Evolutionary conservation across 331 rosid genomes (phyloP).

Genomic region (Phaseolus coccineus): DNA sequence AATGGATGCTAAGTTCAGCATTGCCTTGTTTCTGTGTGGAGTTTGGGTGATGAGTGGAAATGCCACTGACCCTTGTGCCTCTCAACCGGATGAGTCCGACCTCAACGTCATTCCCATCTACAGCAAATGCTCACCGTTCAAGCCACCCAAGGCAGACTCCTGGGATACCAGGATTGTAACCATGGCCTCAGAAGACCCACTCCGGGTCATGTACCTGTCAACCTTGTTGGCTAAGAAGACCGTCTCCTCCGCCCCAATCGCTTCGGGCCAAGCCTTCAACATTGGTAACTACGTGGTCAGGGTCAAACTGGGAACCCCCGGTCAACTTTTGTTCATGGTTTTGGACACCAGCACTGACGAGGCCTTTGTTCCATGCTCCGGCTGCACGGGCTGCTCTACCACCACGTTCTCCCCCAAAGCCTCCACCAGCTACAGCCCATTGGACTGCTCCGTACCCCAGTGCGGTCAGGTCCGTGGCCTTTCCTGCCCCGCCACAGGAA

Average conservation of each 20-base stretch:
- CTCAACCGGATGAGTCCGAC: constrained; percentile 54
- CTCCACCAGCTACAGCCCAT: constrained; percentile 57
- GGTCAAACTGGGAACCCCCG: constrained; percentile 77
- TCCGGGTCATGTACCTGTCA: constrained; percentile 68
- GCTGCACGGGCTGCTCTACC: constrained; percentile 73
- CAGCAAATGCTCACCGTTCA: constrained; percentile 89
- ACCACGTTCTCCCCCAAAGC: constrained; percentile 60
- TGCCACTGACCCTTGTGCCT: constrained; percentile 66
- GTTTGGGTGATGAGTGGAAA: background rate
- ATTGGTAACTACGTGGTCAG: constrained; percentile 82
- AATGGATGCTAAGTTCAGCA: constrained; percentile 55
- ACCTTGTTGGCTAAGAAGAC: constrained; percentile 60
- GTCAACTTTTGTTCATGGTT: constrained; percentile 77
- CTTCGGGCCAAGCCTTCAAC: constrained; percentile 82
- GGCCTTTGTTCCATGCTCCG: constrained; percentile 83
- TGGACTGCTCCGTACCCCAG: constrained; percentile 71
- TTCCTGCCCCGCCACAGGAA: constrained; percentile 59
- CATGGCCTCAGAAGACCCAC: constrained; percentile 87
- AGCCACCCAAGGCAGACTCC: constrained; percentile 63
- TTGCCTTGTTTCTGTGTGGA: constrained; percentile 36
- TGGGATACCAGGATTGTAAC: constrained; percentile 61
- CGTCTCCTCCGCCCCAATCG: constrained; percentile 62
- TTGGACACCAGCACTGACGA: constrained; percentile 86
- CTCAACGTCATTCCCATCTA: constrained; percentile 79
- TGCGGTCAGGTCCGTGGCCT: constrained; percentile 73